Percentiles rank a stretch among this genome's conserved stretches.
Conservation (phyloP, 148 eudicot species). For the Vaccinium vitisidaea region DNA sequence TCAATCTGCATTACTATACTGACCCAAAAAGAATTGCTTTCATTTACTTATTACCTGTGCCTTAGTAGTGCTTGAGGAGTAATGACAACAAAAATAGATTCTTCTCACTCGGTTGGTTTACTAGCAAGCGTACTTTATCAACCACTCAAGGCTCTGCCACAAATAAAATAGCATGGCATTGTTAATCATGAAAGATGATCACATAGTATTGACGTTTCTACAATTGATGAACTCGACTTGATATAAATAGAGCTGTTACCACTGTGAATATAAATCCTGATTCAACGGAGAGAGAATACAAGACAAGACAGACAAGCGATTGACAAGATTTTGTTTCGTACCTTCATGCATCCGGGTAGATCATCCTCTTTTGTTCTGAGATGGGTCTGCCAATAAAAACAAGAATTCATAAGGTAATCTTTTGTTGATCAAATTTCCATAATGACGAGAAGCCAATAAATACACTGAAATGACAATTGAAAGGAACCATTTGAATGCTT, state of each 20-base stretch:
- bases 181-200: background rate
- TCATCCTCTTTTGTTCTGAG: conserved; percentile 57
- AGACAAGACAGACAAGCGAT: background rate
- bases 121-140: conserved; percentile 25
- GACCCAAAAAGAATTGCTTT: background rate
- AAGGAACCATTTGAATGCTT: background rate
- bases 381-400: conserved; percentile 51
- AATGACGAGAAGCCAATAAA: background rate
- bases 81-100: background rate
- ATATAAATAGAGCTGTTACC: background rate
- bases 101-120: background rate
- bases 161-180: background rate
- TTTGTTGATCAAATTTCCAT: background rate
- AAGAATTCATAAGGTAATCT: background rate
- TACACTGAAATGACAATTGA: background rate
- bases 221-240: background rate
- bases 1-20: background rate
- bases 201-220: background rate
- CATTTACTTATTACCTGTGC: background rate
- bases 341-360: conserved; percentile 80
- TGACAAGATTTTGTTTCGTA: conserved; percentile 19
- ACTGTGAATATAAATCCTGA: background rate
- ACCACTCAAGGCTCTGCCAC: conserved; percentile 27
- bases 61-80: background rate
- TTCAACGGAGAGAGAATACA: background rate